Percentiles rank a stretch among this genome's conserved stretches.
phyloP scores from a whole-genome alignment of 306 rosid species.

The Hippophae tibetana region DNA sequence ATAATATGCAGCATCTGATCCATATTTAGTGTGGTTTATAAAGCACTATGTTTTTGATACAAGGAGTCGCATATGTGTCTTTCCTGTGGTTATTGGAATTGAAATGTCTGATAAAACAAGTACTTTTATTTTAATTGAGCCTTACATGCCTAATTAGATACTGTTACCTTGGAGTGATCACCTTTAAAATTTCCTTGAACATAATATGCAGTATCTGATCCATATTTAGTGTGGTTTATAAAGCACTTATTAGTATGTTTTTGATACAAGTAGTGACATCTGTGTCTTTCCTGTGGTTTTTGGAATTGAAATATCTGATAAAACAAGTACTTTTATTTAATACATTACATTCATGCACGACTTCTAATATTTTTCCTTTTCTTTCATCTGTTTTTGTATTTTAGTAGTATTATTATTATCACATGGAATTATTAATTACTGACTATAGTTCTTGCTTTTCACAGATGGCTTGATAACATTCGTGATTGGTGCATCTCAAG shows the following conservation, averaged over 20 bases:
- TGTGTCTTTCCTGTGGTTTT: no score
- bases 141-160: no score
- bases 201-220: background rate
- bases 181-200: background rate
- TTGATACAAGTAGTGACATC: background rate
- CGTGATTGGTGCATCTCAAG: constrained; percentile 96
- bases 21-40: background rate
- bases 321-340: no score
- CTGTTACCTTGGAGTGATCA: no score
- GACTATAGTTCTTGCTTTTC: constrained; percentile 15
- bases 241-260: background rate
- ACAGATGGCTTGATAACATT: constrained; percentile 89
- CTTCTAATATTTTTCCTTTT: background rate
- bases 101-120: background rate
- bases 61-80: background rate
- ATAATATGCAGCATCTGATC: background rate
- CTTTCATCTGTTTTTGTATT: background rate
- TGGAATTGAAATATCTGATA: no score
- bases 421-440: background rate
- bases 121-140: no score
- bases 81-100: background rate
- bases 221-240: background rate
- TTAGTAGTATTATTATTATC: background rate
- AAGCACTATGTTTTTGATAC: background rate
- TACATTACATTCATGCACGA: background rate